A percentile compares a stretch with the other conserved stretches of the same genome.
Conservation (phyloP, 495 filamentous ascomycete genomes). For the Terfezia claveryi region DNA sequence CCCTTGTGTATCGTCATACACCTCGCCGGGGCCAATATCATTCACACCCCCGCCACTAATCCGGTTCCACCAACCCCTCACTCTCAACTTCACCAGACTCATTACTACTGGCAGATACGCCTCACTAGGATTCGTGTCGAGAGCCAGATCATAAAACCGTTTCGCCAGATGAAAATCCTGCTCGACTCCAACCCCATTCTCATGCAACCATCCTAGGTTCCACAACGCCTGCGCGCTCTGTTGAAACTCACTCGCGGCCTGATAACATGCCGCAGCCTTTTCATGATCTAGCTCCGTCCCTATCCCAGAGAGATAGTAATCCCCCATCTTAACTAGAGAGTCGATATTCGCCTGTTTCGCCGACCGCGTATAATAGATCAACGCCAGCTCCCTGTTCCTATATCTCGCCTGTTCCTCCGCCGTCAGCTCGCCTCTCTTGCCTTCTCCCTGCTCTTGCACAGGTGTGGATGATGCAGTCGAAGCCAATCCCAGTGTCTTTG, state of each 20-base stretch:
- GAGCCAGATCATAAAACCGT: slow-evolving; percentile 76
- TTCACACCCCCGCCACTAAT: slow-evolving; percentile 76
- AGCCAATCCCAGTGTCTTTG: slow-evolving; percentile 55
- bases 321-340: slow-evolving; percentile 90
- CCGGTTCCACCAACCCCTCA: slow-evolving; percentile 79
- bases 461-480: slow-evolving; percentile 94
- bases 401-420: slow-evolving; percentile 15
- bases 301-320: slow-evolving; percentile 72
- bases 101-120: slow-evolving; percentile 88
- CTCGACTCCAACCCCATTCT: slow-evolving; percentile 78
- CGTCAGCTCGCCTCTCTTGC: slow-evolving; percentile 72
- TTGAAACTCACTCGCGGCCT: slow-evolving; percentile 68
- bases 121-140: slow-evolving; percentile 64
- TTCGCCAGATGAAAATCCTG: slow-evolving; percentile 98
- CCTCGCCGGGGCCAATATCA: slow-evolving; percentile 50
- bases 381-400: slow-evolving; percentile 31
- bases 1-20: neutral
- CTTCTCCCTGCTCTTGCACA: slow-evolving; percentile 69
- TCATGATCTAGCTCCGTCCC: slow-evolving; percentile 53
- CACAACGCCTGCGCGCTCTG: slow-evolving; percentile 88
- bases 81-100: slow-evolving; percentile 63
- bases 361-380: slow-evolving; percentile 92
- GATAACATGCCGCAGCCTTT: slow-evolving; percentile 84
- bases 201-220: slow-evolving; percentile 98
- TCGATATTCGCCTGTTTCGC: slow-evolving; percentile 87